phyloP scores from a whole-genome alignment of 2,329 filamentous ascomycete species.

The Phialemoniopsis sp. region DNA sequence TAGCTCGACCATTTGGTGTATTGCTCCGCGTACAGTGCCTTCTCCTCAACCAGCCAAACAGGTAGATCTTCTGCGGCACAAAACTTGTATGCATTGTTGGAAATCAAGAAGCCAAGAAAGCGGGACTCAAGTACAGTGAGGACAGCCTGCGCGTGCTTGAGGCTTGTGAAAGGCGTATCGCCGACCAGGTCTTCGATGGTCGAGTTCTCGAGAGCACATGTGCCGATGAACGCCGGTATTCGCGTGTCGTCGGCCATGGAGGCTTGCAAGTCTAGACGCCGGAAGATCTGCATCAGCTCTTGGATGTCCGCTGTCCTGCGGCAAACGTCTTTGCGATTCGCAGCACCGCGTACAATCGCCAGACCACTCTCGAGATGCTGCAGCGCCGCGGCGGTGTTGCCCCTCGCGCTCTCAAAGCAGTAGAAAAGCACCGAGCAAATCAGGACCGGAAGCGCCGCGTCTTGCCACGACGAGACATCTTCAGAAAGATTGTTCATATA shows the following conservation, averaged over 20 bases:
- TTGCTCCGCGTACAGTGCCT: background rate
- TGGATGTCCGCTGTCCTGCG: background rate
- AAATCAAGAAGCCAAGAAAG: background rate
- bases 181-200: background rate
- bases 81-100: background rate
- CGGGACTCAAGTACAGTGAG: conserved; percentile 5
- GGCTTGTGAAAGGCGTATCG: background rate
- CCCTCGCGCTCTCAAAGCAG: conserved; percentile 8
- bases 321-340: background rate
- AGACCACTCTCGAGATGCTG: conserved; percentile 7
- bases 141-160: conserved; percentile 2
- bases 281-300: conserved; percentile 2
- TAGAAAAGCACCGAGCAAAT: conserved; percentile 10
- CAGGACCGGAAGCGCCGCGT: conserved; percentile 2
- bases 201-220: background rate
- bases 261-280: conserved; percentile 7
- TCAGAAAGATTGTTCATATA: background rate
- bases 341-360: background rate
- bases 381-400: conserved; percentile 7
- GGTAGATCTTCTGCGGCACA: background rate
- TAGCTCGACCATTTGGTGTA: background rate
- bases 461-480: background rate
- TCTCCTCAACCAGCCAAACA: background rate
- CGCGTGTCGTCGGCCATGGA: conserved; percentile 6
- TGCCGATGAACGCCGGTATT: conserved; percentile 1